phyloP scores from a whole-genome alignment of 305 asterid genomes.

The Salvia sclarea region DNA sequence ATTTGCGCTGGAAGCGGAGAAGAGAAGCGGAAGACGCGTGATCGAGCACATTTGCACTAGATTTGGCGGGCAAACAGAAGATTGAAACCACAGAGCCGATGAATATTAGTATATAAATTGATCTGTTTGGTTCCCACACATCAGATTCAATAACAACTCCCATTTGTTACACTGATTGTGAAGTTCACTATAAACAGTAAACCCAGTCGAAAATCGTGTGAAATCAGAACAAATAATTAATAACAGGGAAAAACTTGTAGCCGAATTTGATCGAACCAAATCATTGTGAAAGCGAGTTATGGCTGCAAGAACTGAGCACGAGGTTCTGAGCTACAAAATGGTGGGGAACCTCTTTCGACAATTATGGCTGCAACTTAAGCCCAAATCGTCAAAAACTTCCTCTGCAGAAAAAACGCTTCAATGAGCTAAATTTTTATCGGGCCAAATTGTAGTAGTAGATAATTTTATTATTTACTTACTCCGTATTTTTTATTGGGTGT shows the following conservation, averaged over 20 bases:
- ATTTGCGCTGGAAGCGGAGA: constrained; percentile 61
- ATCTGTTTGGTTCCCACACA: constrained; percentile 71
- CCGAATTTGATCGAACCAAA: background rate
- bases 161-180: constrained; percentile 45
- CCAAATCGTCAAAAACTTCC: no score
- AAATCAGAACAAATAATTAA: background rate
- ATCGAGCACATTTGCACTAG: constrained; percentile 54
- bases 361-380: no score
- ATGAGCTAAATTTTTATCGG: no score
- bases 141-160: constrained; percentile 76
- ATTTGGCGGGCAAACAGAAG: constrained; percentile 49
- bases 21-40: constrained; percentile 57
- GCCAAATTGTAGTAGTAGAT: no score
- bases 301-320: background rate
- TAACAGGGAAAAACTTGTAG: background rate
- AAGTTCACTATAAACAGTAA: background rate
- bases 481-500: no score
- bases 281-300: background rate
- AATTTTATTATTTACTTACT: no score
- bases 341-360: no score
- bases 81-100: constrained; percentile 57
- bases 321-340: background rate
- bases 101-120: constrained; percentile 52
- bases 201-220: background rate
- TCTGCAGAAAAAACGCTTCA: no score